phyloP scores from a whole-genome alignment of 1,284 basidiomycete species.

The Agaricales sp. region DNA sequence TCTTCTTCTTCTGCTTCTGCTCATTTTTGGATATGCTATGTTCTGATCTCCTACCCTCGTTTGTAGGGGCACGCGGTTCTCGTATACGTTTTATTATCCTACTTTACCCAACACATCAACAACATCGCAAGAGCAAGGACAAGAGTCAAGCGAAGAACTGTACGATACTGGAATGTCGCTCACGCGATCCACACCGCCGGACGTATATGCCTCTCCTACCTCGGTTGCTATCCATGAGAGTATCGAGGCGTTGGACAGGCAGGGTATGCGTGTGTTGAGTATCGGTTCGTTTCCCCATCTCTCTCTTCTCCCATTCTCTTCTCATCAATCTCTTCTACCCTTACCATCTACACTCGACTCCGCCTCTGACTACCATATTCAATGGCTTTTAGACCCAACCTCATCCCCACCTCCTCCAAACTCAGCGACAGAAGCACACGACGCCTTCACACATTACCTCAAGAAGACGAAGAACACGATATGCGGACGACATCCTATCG shows the following conservation, averaged over 20 bases:
- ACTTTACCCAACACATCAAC: not conserved
- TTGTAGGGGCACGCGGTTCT: constrained; percentile 80
- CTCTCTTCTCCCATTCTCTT: no score
- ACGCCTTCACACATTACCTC: constrained; percentile 69
- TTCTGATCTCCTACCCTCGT: constrained; percentile 4
- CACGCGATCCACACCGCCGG: constrained; percentile 44
- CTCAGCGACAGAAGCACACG: constrained; percentile 38
- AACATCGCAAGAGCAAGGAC: no score
- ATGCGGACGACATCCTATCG: constrained; percentile 93
- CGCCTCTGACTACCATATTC: no score
- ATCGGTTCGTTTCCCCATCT: constrained; percentile 44
- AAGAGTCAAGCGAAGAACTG: no score
- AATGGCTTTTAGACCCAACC: no score
- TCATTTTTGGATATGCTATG: constrained; percentile 1
- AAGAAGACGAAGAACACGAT: constrained; percentile 88
- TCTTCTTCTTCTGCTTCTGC: not conserved
- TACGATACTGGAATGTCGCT: constrained; percentile 20
- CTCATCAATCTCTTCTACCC: no score
- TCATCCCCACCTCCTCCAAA: not conserved
- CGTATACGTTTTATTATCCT: constrained; percentile 87
- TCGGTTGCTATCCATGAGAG: constrained; percentile 57
- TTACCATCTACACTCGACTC: no score
- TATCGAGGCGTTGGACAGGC: constrained; percentile 67
- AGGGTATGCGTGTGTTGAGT: constrained; percentile 68
- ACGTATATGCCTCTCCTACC: constrained; percentile 25